These are phyloP conservation scores for Silene vulgaris DNA, from an alignment of 179 eudicot genomes.

Conservation along the genomic window DNA sequence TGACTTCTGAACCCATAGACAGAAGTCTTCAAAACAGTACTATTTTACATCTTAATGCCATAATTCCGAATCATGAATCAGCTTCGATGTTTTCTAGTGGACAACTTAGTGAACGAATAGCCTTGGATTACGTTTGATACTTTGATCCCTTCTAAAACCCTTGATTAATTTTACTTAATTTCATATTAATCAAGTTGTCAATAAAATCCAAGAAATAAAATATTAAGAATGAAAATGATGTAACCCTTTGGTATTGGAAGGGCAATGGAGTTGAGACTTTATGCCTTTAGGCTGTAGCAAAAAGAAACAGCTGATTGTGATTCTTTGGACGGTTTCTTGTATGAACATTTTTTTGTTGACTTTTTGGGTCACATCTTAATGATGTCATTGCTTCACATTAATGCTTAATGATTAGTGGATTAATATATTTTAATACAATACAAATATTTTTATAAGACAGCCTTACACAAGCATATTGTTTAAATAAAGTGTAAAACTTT, in stretches of 20 bases:
- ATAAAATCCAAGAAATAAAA: constrained; percentile 8
- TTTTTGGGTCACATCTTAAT: constrained; percentile 9
- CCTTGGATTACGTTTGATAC: constrained; percentile 4
- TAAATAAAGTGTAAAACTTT: too few species aligned
- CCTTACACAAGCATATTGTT: too few species aligned
- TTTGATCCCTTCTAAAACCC: constrained; percentile 14
- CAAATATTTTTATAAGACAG: too few species aligned
- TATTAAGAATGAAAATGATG: constrained; percentile 8
- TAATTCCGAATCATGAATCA: not conserved
- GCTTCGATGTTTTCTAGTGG: not conserved
- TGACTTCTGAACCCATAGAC: too few species aligned
- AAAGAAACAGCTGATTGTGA: constrained; percentile 10
- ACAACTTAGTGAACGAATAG: not conserved
- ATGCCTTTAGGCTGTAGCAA: constrained; percentile 14
- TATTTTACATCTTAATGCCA: too few species aligned
- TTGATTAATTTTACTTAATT: not conserved
- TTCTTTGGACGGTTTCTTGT: constrained; percentile 29
- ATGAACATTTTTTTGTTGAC: constrained; percentile 11
- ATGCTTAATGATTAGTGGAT: not conserved
- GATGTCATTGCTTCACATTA: not conserved
- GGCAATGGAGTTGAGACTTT: constrained; percentile 14
- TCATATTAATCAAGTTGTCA: not conserved
- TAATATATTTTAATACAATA: too few species aligned
- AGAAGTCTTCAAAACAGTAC: too few species aligned
- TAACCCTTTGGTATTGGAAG: constrained; percentile 15